phyloP scores from a whole-genome alignment of 495 filamentous ascomycete genomes.

The Baudoinia panamericana region DNA sequence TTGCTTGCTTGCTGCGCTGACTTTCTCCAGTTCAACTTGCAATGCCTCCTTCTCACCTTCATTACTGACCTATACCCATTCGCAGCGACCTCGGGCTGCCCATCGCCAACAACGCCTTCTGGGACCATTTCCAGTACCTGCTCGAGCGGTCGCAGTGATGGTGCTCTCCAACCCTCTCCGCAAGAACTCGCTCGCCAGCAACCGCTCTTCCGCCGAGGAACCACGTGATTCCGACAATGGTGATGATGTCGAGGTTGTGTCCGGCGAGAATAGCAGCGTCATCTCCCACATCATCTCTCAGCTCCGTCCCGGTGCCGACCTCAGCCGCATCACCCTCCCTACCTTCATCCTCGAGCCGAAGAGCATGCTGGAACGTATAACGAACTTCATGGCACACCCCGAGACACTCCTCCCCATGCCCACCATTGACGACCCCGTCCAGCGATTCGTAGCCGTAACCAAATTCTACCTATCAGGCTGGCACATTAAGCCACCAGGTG shows the following conservation, averaged over 20 bases:
- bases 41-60: too few species aligned
- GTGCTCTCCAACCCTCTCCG: conserved; percentile 7
- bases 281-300: conserved; percentile 94
- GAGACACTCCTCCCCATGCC: conserved; percentile 86
- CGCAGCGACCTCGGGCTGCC: too few species aligned
- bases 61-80: too few species aligned
- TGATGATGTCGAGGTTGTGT: conserved; percentile 70
- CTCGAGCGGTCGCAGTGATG: conserved; percentile 2
- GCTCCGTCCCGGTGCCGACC: conserved; percentile 84
- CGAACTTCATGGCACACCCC: conserved; percentile 99
- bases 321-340: conserved; percentile 85
- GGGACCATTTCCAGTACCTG: not conserved
- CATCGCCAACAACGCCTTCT: too few species aligned
- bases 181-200: conserved; percentile 21
- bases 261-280: conserved; percentile 65
- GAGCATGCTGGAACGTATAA: conserved; percentile 97
- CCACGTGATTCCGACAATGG: conserved; percentile 27
- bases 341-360: conserved; percentile 97
- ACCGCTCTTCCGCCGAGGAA: conserved; percentile 45
- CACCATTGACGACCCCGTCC: conserved; percentile 73
- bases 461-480: conserved; percentile 98
- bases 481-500: conserved; percentile 95
- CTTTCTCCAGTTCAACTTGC: not conserved
- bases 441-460: conserved; percentile 85
- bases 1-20: not conserved